phyloP scores from a whole-genome alignment of 306 rosid genomes.

The Ochetophila trinervis region DNA sequence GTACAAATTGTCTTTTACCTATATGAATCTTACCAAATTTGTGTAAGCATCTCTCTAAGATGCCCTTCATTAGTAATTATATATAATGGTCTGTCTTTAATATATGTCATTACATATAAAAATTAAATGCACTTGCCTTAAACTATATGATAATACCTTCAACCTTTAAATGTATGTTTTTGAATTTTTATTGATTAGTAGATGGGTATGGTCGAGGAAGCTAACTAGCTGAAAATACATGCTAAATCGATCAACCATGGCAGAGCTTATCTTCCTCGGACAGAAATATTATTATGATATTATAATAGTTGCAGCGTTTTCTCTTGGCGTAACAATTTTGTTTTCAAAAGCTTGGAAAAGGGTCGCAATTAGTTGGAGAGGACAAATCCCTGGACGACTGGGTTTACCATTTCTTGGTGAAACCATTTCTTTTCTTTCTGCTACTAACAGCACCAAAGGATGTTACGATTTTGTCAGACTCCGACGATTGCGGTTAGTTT shows the following conservation, averaged over 20 bases:
- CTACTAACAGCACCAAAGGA: slow-evolving; percentile 59
- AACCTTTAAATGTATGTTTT: too few species aligned
- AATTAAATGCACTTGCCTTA: too few species aligned
- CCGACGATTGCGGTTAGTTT: slow-evolving; percentile 61
- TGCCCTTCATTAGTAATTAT: too few species aligned
- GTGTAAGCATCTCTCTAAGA: too few species aligned
- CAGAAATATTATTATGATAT: slow-evolving; percentile 30
- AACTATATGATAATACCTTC: too few species aligned
- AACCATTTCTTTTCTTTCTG: slow-evolving; percentile 68
- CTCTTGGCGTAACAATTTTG: slow-evolving; percentile 37
- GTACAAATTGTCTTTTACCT: too few species aligned
- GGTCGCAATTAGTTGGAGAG: slow-evolving; percentile 14
- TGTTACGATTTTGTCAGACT: slow-evolving; percentile 72
- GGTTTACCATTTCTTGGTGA: slow-evolving; percentile 69
- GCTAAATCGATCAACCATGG: slow-evolving; percentile 29
- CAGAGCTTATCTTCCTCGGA: slow-evolving; percentile 33
- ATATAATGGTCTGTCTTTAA: too few species aligned
- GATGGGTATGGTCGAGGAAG: too few species aligned
- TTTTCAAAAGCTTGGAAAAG: slow-evolving; percentile 45
- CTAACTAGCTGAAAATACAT: slow-evolving; percentile 25
- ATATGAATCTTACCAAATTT: too few species aligned
- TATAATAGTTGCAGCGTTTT: slow-evolving; percentile 28
- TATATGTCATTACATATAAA: too few species aligned
- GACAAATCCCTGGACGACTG: slow-evolving; percentile 51
- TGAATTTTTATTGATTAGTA: too few species aligned